Percentiles rank a stretch among this genome's conserved stretches.
These are phyloP conservation scores for Kazachstania kunashirensis DNA, from an alignment of 805 yeast species.

Conservation along the genomic window DNA sequence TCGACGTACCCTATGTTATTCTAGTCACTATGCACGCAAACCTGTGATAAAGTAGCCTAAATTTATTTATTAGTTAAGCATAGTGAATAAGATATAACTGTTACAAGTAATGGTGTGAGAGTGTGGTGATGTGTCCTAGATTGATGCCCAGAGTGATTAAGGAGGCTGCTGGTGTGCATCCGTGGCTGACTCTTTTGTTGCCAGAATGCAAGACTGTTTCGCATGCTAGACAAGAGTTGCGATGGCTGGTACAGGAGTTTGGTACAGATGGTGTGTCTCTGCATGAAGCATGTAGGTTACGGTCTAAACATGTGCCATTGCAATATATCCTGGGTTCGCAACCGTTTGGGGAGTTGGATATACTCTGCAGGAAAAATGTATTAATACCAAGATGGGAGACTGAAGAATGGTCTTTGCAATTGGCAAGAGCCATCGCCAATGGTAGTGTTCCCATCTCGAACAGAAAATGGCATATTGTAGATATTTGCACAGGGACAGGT, in stretches of 20 bases:
- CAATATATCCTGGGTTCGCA: conserved; percentile 81
- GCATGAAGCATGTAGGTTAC: conserved; percentile 38
- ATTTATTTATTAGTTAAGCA: too few relatives aligned
- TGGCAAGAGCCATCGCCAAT: conserved; percentile 20
- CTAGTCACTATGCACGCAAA: too few relatives aligned
- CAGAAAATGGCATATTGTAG: conserved; percentile 34
- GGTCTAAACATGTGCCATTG: conserved; percentile 55
- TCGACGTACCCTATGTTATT: too few relatives aligned
- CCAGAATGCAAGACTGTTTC: conserved; percentile 22
- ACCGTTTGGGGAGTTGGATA: conserved; percentile 68
- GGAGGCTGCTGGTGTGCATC: conserved; percentile 11
- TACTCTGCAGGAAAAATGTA: conserved; percentile 54
- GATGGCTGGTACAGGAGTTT: conserved; percentile 21
- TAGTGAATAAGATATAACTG: too few relatives aligned
- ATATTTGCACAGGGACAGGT: conserved; percentile 84
- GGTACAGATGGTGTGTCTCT: background rate
- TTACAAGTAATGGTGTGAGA: too few relatives aligned
- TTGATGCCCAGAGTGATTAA: conserved; percentile 11
- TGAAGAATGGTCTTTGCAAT: conserved; percentile 69
- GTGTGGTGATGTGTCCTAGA: conserved; percentile 19
- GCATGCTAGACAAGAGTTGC: conserved; percentile 18
- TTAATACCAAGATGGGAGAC: conserved; percentile 93
- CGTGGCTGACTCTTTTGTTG: conserved; percentile 18
- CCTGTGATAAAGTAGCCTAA: too few relatives aligned
- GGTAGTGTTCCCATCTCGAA: background rate